Base-by-base conservation (phyloP, 2,329 filamentous ascomycete species). In the Aureobasidium subglaciale region DNA sequence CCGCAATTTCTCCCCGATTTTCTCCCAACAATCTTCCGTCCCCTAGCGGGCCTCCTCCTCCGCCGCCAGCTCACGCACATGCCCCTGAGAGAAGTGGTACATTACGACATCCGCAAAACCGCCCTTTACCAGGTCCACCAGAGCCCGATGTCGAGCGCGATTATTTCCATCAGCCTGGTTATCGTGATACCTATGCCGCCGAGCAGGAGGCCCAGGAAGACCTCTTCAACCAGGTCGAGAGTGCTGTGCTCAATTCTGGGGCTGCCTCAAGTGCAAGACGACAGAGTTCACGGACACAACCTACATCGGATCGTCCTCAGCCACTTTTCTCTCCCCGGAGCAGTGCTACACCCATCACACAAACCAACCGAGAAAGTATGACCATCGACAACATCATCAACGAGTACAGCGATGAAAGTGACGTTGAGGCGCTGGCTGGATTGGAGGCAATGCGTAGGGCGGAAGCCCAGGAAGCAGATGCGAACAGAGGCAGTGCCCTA, bases 381-480 rank as follows among this genome's bases (percentile, higher is more conserved):
- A 34, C 35, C 9, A 41, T 52, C 10, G 37, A 18, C 27, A 42
- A 30, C 24, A 46, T 52, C 24, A 46, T 53, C 41, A 54, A 54
- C 27, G 48, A 73, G 5, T 78, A 78, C 62, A 77, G 77, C 59
- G 87, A 92, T 55, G 90, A 95, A 48, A 95, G 90, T 65, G 92
- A 97, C 66, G 84, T 87, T 0, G 92, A 96, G 69, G 92, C 87
- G 18, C 85, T 87, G 35, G 89, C 89, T 58, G 92, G 93, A 15
- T 74, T 95, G 50, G 81, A 88, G 66, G 90, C 90, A 61, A 83
- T 97, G 79, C 84, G 84, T 57, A 83, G 91, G 72, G 90, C 90
- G 4, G 90, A 95, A 59, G 82, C 90, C 68, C 78, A 84, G 67
- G 88, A 95, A 58, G 76, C 72, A 5, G 76, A 80, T 41, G 77